A percentile compares a stretch with the other conserved stretches of the same genome.
These are phyloP conservation scores for Aspergillus bombycis DNA, from an alignment of 2,329 filamentous ascomycete genomes.

Conservation along the genomic window DNA sequence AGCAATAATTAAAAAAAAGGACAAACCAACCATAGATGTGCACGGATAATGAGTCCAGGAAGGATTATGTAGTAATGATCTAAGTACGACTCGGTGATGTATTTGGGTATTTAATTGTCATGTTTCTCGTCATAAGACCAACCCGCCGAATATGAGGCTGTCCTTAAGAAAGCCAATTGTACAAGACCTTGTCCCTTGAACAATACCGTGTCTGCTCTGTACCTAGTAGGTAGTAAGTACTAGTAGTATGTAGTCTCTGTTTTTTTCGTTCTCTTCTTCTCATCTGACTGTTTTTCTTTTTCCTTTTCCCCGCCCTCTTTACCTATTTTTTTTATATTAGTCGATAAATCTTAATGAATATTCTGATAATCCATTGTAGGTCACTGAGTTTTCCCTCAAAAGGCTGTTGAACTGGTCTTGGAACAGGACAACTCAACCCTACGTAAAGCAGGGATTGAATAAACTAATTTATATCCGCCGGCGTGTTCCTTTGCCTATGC, in stretches of 20 bases:
- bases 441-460: neutral
- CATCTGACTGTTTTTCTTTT: neutral
- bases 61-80: neutral
- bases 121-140: neutral
- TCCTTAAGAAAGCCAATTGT: neutral
- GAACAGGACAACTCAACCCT: neutral
- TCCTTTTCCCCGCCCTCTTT: neutral
- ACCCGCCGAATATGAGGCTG: neutral
- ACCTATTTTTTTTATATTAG: neutral
- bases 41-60: neutral
- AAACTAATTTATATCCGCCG: constrained; percentile 1
- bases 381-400: neutral
- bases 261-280: neutral
- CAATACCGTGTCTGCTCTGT: too few species aligned
- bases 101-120: neutral
- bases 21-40: neutral
- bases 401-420: neutral
- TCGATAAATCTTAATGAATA: neutral
- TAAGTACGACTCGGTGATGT: neutral
- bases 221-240: too few species aligned
- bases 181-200: neutral
- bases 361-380: neutral
- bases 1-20: too few species aligned
- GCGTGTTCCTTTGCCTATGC: neutral
- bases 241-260: neutral